Evolutionary conservation across 2,329 filamentous ascomycete species (phyloP).

Genomic region (Exophiala aquamarina): DNA sequence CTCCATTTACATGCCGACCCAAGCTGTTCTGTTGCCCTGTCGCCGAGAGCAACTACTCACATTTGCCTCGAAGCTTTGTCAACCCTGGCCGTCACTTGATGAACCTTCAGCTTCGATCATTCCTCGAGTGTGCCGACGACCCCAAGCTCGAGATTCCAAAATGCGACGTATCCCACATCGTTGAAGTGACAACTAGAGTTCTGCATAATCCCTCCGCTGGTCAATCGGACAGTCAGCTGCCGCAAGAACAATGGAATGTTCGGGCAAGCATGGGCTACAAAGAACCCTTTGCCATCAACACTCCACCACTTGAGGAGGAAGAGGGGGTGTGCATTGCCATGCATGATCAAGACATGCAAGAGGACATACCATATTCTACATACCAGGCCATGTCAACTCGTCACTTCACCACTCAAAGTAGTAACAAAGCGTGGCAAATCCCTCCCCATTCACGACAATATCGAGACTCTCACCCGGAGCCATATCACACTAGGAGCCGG

Average conservation of each 20-base stretch:
- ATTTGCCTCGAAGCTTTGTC: conserved; percentile 22
- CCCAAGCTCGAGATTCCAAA: conserved; percentile 11
- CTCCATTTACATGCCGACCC: conserved; percentile 13
- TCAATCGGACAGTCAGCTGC: not conserved
- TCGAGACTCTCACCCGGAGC: conserved; percentile 15
- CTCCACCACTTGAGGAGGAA: conserved; percentile 15
- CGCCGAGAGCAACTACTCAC: conserved; percentile 14
- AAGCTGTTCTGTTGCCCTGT: conserved; percentile 22
- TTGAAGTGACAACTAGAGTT: conserved; percentile 20
- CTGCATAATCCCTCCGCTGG: conserved; percentile 6
- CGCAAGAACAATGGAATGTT: conserved; percentile 20
- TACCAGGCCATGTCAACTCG: conserved; percentile 21
- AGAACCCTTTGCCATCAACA: conserved; percentile 6
- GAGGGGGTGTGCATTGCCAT: conserved; percentile 10
- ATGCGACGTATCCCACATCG: conserved; percentile 23
- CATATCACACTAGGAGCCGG: conserved; percentile 6
- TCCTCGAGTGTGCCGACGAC: conserved; percentile 23
- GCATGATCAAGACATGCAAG: conserved; percentile 7
- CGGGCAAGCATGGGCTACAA: not conserved
- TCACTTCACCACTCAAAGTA: conserved; percentile 20
- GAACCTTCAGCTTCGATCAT: conserved; percentile 21
- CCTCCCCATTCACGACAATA: conserved; percentile 22
- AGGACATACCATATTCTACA: conserved; percentile 17
- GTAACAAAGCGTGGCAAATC: conserved; percentile 18
- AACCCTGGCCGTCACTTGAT: conserved; percentile 23